A percentile compares a stretch with the other conserved stretches of the same genome.
phyloP scores from a whole-genome alignment of 2,329 filamentous ascomycete genomes.

The Stagonosporopsis rhizophila region DNA sequence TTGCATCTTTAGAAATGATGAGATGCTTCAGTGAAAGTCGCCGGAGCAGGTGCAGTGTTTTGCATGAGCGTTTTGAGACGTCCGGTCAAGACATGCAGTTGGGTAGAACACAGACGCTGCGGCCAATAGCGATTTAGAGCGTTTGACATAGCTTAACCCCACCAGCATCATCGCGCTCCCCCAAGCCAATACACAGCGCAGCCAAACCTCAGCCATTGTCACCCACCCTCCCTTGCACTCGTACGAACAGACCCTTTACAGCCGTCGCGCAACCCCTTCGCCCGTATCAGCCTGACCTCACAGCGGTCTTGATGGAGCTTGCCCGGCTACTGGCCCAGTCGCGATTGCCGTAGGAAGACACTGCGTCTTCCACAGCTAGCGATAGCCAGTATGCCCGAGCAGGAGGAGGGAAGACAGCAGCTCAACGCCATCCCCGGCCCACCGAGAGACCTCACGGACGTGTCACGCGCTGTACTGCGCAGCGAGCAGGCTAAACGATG shows the following conservation, averaged over 20 bases:
- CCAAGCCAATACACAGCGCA: slow-evolving; percentile 24
- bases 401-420: slow-evolving; percentile 31
- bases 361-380: slow-evolving; percentile 59
- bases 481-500: slow-evolving; percentile 60
- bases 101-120: slow-evolving; percentile 8
- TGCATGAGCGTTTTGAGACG: slow-evolving; percentile 12
- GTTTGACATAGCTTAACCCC: slow-evolving; percentile 33
- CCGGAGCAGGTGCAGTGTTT: not conserved
- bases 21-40: not conserved
- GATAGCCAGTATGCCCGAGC: slow-evolving; percentile 55
- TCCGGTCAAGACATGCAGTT: slow-evolving; percentile 17
- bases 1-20: not conserved
- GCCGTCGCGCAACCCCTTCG: slow-evolving; percentile 18
- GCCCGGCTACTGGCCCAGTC: slow-evolving; percentile 61
- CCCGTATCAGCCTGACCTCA: slow-evolving; percentile 30
- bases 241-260: slow-evolving; percentile 9
- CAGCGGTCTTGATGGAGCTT: slow-evolving; percentile 61
- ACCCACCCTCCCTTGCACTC: slow-evolving; percentile 22
- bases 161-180: slow-evolving; percentile 43
- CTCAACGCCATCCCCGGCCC: slow-evolving; percentile 31
- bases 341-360: slow-evolving; percentile 68
- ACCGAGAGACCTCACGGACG: slow-evolving; percentile 50
- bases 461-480: slow-evolving; percentile 44
- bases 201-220: slow-evolving; percentile 39
- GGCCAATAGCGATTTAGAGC: slow-evolving; percentile 15